Evolutionary conservation across 768 basidiomycete species (phyloP).

Genomic region (Lentinula guzmanii): DNA sequence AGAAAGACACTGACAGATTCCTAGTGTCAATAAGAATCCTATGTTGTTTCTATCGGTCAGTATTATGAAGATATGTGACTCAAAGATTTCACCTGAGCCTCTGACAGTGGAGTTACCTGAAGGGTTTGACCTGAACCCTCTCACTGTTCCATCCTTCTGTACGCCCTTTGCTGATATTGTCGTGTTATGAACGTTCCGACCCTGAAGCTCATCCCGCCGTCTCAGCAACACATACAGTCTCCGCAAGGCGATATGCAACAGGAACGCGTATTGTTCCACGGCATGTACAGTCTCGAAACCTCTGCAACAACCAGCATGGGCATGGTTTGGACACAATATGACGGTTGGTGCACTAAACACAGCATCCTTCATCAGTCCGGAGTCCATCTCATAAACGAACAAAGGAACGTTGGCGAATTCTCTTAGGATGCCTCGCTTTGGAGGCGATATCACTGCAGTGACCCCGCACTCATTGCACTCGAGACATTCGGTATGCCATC

Average conservation of each 20-base stretch:
- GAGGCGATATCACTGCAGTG: constrained; percentile 53
- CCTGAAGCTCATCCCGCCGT: constrained; percentile 57
- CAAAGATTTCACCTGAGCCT: not conserved
- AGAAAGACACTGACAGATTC: not conserved
- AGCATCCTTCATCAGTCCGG: constrained; percentile 57
- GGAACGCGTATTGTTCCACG: constrained; percentile 95
- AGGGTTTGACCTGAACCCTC: too few relatives aligned
- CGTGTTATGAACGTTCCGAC: too few relatives aligned
- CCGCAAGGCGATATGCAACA: constrained; percentile 93
- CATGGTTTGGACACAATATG: constrained; percentile 77
- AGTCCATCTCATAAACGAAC: constrained; percentile 74
- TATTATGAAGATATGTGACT: not conserved
- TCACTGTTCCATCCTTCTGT: too few relatives aligned
- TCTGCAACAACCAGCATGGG: constrained; percentile 51
- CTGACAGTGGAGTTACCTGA: not conserved
- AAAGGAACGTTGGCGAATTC: constrained; percentile 69
- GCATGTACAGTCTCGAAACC: constrained; percentile 94
- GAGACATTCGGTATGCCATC: constrained; percentile 95
- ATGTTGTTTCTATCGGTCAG: not conserved
- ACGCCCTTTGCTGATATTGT: too few relatives aligned
- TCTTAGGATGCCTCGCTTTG: constrained; percentile 5
- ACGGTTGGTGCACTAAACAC: constrained; percentile 69
- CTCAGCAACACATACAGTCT: constrained; percentile 82
- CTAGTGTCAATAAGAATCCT: not conserved
- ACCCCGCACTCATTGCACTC: constrained; percentile 79